These are phyloP conservation scores for Pseudocercospora cruenta DNA, from an alignment of 2,329 filamentous ascomycete species.

Conservation along the genomic window DNA sequence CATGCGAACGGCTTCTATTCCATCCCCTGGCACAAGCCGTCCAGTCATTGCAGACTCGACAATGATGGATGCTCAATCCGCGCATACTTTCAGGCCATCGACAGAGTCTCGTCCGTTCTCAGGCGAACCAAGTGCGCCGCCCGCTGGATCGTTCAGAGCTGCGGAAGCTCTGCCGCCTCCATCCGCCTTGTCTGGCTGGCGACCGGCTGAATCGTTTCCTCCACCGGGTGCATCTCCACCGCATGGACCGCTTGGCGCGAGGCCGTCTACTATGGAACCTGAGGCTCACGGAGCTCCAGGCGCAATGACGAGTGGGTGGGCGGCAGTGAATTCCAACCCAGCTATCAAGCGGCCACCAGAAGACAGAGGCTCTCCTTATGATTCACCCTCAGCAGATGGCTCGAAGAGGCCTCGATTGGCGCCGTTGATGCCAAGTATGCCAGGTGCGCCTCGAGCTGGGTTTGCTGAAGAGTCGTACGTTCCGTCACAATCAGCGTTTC, in stretches of 20 bases:
- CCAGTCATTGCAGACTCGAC: slow-evolving; percentile 23
- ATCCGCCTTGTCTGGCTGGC: slow-evolving; percentile 34
- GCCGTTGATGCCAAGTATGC: slow-evolving; percentile 40
- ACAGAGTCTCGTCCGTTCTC: slow-evolving; percentile 25
- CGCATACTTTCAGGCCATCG: slow-evolving; percentile 22
- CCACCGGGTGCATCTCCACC: slow-evolving; percentile 23
- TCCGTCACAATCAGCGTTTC: slow-evolving; percentile 22
- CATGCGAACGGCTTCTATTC: slow-evolving; percentile 31
- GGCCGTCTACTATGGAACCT: slow-evolving; percentile 28
- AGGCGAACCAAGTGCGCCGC: slow-evolving; percentile 14
- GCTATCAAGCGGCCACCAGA: slow-evolving; percentile 47
- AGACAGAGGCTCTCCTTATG: slow-evolving; percentile 37
- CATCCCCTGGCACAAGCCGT: slow-evolving; percentile 27
- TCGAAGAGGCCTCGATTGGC: slow-evolving; percentile 52
- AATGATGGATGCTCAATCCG: slow-evolving; percentile 18
- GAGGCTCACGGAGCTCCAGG: slow-evolving; percentile 18
- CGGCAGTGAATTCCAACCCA: slow-evolving; percentile 48
- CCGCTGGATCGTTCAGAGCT: slow-evolving; percentile 18
- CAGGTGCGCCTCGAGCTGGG: slow-evolving; percentile 31
- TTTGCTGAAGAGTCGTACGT: slow-evolving; percentile 35
- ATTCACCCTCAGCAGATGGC: slow-evolving; percentile 40
- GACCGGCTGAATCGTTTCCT: slow-evolving; percentile 32
- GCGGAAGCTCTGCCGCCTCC: slow-evolving; percentile 32
- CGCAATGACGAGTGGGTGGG: slow-evolving; percentile 44
- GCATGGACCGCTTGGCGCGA: slow-evolving; percentile 23